Evolutionary conservation across 75 land plant genomes (phyloP), one percentile per base, ranked within the genome.

Genomic region (Azolla pinnata): DNA sequence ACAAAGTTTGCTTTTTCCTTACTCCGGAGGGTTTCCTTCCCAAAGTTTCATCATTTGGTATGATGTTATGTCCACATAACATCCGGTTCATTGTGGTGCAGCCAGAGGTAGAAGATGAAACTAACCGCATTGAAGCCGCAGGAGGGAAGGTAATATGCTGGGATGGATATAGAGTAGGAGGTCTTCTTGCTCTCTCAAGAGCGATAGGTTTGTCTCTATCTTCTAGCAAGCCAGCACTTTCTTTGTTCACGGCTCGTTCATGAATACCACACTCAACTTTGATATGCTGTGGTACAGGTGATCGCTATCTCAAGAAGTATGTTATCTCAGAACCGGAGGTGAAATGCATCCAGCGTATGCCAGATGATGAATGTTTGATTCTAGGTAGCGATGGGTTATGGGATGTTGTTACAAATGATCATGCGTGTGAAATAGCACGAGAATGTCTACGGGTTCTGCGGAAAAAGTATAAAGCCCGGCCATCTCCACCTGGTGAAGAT

Each of bases 341-440:
- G 4, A 72, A 69, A 0, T 66, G 85, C 42, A 75, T 65, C 33
- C 72, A 70, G 51, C 77, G 87, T n/a, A 56, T 59, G 20, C 34
- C 45, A 7, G 81, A 81, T 25, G 96, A 90, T 53, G 87, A 90
- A 53, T 86, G 67, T 48, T 65, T 90, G 60, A 83, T 90, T 44
- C 62, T 90, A 17, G 90, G 91, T 21, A 90, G 91, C 44, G 91
- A 90, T 72, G 90, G 96, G 0, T 44, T 83, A 44, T 90, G 96
- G 96, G 90, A 90, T 68, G 90, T 90, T 27, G 14, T 90, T 51
- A 65, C 84, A 8, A 86, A 73, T 50, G 81, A 90, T 0, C 17
- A 66, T 54, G 84, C 79, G 9, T 83, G 90, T 63, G 79, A 83
- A n/a, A 75, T 90, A 30, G 77, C 83, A 8, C 61, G 73, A 19